Evolutionary conservation across 1,284 basidiomycete species (phyloP).

Genomic region (Ceratobasidium sp.): DNA sequence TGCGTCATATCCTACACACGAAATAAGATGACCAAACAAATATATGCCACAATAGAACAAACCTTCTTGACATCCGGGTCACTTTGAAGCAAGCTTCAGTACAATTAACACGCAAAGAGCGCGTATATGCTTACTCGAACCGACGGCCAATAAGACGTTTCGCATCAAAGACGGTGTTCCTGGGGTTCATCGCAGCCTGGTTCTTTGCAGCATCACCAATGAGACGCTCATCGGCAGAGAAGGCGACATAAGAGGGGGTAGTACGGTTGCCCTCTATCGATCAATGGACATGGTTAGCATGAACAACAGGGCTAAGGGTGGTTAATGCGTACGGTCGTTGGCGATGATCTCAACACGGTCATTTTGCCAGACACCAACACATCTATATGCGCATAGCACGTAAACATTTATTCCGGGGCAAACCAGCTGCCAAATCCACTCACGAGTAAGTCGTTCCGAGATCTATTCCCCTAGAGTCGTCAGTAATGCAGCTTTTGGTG

Average conservation of each 20-base stretch:
- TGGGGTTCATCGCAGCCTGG: slow-evolving; percentile 95
- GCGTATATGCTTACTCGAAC: slow-evolving; percentile 48
- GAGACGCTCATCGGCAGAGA: slow-evolving; percentile 96
- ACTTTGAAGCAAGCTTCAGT: slow-evolving; percentile 57
- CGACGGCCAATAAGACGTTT: slow-evolving; percentile 95
- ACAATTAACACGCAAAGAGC: slow-evolving; percentile 13
- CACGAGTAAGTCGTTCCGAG: slow-evolving; percentile 88
- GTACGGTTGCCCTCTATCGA: slow-evolving; percentile 96
- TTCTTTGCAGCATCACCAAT: slow-evolving; percentile 99
- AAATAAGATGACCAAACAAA: slow-evolving; percentile 37
- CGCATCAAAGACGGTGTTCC: slow-evolving; percentile 96
- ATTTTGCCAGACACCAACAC: slow-evolving; percentile 98
- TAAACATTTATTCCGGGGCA: slow-evolving; percentile 30
- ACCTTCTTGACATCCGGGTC: slow-evolving; percentile 91
- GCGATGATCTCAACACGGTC: slow-evolving; percentile 99
- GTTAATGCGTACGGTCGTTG: slow-evolving; percentile 83
- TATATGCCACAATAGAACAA: slow-evolving; percentile 45
- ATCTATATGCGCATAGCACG: slow-evolving; percentile 61
- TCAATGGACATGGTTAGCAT: slow-evolving; percentile 20
- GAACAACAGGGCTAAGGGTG: slow-evolving; percentile 47
- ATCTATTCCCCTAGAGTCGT: slow-evolving; percentile 44
- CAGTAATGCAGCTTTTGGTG: slow-evolving; percentile 27
- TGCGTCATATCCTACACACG: slow-evolving; percentile 79
- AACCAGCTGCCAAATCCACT: slow-evolving; percentile 54
- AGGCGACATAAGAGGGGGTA: slow-evolving; percentile 99